phyloP scores from a whole-genome alignment of 768 basidiomycete genomes.

The Sistotremastrum niveocremeum region DNA sequence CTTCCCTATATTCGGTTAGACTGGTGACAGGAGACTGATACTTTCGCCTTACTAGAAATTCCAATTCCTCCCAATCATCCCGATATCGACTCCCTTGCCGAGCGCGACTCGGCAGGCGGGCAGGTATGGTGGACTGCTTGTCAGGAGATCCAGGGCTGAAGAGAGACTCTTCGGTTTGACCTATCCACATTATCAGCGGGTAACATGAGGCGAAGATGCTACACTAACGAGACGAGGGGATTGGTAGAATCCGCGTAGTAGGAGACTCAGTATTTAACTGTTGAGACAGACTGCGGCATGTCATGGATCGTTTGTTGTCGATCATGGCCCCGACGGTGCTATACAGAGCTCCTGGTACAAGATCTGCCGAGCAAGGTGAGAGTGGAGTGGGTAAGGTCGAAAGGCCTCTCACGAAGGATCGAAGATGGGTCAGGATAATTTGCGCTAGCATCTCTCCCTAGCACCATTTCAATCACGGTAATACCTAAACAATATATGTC shows the following conservation, averaged over 20 bases:
- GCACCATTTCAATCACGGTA: conserved; percentile 71
- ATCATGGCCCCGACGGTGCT: neutral
- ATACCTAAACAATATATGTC: conserved; percentile 79
- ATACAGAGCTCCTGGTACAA: too few relatives aligned
- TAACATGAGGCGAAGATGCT: neutral
- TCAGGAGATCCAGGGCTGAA: conserved; percentile 58
- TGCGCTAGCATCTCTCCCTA: conserved; percentile 58
- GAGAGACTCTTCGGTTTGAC: conserved; percentile 20
- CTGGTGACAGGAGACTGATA: neutral
- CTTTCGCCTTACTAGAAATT: conserved; percentile 43
- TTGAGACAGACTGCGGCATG: conserved; percentile 10
- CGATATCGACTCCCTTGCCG: conserved; percentile 71
- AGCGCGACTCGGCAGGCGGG: conserved; percentile 14
- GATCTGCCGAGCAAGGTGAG: neutral
- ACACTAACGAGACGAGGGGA: neutral
- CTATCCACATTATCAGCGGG: neutral
- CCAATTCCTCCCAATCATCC: conserved; percentile 89
- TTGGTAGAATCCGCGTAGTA: too few relatives aligned
- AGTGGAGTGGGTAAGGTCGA: neutral
- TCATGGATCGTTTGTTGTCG: neutral
- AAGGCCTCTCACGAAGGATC: conserved; percentile 12
- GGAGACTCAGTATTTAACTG: neutral
- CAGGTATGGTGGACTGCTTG: conserved; percentile 20
- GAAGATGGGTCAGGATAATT: conserved; percentile 15
- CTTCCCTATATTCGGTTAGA: neutral